Base-by-base conservation (phyloP, 192 early-diverging fungal genomes). In the Radiomyces spectabilis region DNA sequence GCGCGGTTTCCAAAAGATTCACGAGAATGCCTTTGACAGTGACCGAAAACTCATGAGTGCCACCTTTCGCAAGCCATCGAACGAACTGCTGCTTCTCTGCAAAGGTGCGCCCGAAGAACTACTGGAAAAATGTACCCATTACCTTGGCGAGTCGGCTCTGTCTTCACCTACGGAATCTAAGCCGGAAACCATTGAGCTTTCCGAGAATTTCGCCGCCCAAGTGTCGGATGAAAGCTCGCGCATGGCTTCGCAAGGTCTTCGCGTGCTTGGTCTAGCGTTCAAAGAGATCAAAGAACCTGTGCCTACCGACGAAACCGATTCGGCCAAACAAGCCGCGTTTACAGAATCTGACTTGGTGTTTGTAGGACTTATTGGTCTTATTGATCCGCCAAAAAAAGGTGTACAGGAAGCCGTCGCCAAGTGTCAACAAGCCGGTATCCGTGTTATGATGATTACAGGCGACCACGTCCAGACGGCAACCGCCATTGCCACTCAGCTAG, bases 21-120 rank as follows among this genome's bases (percentile, higher is more conserved):
- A 78, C 24, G 92, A 94, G 63, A 87, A 87, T 48, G 84, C 92
- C 0, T 97, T 97, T 66, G 89, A 94, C 63, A 86, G 87, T 62
- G 94, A 96, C 47, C 84, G 93, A 34, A 98, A 98, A 72, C 81
- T 92, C 22, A 98, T 98, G 95, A 89, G 86, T 68, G 85, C 88
- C 12, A 72, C 93, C 1, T 89, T 81, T 65, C 41, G 60, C 54
- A 68, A 40, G 62, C 41, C 5, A 62, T 57, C 61, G 37, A 39
- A 65, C 45, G 22, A 48, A 69, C 21, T 61, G 55, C n/a, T n/a
- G 41, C 79, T 91, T 3, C 59, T 95, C 4, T 81, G 69, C 27
- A 97, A 97, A 63, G 94, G 94, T 30, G 94, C 94, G 2, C 93
- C 94, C 10, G 94, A 97, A 60, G 84, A 87, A 51, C 76, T 97